Percentiles rank a stretch among this genome's conserved stretches.
phyloP scores from a whole-genome alignment of 352 stramenopile species.

The Pythium inflatum region DNA sequence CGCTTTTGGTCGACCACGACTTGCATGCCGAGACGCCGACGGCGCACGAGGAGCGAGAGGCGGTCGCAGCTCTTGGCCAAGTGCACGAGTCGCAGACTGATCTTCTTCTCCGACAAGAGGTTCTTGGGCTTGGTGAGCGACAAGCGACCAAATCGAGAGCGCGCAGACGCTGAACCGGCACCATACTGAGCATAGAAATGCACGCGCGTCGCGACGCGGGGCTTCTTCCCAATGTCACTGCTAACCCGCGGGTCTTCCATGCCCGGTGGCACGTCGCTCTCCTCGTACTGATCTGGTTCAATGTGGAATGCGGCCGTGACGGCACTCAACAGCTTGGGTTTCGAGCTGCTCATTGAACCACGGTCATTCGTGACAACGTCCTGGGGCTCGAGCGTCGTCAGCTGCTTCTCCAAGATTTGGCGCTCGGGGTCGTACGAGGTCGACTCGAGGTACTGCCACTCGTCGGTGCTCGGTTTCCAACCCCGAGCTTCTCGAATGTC shows the following conservation, averaged over 20 bases:
- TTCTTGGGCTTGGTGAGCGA: constrained; percentile 11
- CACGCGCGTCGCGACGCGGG: constrained; percentile 7
- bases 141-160: no score
- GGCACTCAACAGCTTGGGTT: not conserved
- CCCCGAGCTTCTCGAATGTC: constrained; percentile 20
- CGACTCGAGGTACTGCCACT: constrained; percentile 28
- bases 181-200: constrained; percentile 34
- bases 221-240: not conserved
- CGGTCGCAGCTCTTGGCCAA: constrained; percentile 29
- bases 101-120: constrained; percentile 20
- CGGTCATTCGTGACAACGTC: not conserved
- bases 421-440: not conserved
- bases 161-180: constrained; percentile 20
- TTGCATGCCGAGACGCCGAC: constrained; percentile 59
- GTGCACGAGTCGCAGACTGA: constrained; percentile 26
- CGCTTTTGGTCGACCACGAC: constrained; percentile 41
- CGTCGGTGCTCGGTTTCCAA: constrained; percentile 17
- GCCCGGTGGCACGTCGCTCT: no score
- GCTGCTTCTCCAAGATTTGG: constrained; percentile 10
- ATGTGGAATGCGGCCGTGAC: constrained; percentile 6
- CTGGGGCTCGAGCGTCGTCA: constrained; percentile 2
- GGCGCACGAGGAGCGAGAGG: constrained; percentile 48
- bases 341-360: no score
- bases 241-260: no score
- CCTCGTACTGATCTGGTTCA: not conserved